A percentile compares a stretch with the other conserved stretches of the same genome.
Evolutionary conservation across 768 basidiomycete species (phyloP).

Genomic region (Tulasnella sp.): DNA sequence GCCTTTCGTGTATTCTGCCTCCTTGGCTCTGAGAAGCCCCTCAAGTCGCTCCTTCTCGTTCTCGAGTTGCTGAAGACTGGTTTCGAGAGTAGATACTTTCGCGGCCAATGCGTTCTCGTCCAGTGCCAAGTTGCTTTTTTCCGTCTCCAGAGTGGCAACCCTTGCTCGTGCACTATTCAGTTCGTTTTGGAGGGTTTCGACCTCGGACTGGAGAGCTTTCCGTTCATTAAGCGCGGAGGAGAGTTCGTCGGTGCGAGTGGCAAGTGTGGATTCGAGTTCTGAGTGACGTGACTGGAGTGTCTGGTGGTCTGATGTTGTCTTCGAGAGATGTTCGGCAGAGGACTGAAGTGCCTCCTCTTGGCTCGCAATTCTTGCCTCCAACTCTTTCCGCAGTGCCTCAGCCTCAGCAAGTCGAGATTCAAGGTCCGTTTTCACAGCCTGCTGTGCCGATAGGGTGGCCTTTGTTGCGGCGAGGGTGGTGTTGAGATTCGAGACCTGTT

Average conservation of each 20-base stretch:
- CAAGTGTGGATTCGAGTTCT: constrained; percentile 9
- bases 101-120: constrained; percentile 14
- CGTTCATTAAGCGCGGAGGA: neutral
- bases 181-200: neutral
- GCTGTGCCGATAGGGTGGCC: neutral
- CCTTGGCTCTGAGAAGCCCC: neutral
- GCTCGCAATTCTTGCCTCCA: neutral
- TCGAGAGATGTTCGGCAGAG: neutral
- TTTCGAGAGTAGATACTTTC: constrained; percentile 15
- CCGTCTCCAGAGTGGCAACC: constrained; percentile 11
- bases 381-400: neutral
- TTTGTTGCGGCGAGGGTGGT: neutral
- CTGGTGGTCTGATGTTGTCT: neutral
- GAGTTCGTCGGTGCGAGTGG: neutral
- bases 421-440: neutral
- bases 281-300: neutral
- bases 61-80: neutral
- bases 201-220: neutral
- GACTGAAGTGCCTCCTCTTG: neutral
- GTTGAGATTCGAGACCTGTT: neutral
- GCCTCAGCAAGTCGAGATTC: neutral
- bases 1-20: neutral
- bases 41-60: constrained; percentile 6
- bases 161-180: neutral
- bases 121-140: constrained; percentile 19